Conservation (phyloP, 305 asterid genomes). For the Withania somnifera region DNA sequence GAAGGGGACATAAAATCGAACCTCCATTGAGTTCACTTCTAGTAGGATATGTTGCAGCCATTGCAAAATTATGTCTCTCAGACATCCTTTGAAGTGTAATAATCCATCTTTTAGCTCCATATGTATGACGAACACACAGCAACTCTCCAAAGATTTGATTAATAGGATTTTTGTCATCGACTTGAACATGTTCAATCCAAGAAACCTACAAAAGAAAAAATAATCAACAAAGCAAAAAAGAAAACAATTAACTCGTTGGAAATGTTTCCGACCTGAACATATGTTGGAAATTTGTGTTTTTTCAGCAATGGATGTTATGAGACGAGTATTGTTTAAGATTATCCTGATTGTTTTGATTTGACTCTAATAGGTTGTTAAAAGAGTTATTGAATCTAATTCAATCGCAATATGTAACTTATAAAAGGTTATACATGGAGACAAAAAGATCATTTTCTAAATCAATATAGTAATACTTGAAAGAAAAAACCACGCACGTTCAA, state of each 20-base stretch:
- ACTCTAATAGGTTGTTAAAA: not conserved
- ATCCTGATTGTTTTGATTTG: not conserved
- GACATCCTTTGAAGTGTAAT: slow-evolving; percentile 47
- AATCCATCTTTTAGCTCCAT: slow-evolving; percentile 68
- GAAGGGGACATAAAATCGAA: not conserved
- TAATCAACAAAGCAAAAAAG: not conserved
- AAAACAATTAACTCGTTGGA: not conserved
- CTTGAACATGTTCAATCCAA: slow-evolving; percentile 81
- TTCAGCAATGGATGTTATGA: not conserved
- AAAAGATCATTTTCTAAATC: not conserved
- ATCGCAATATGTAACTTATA: not conserved
- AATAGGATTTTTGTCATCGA: slow-evolving; percentile 43
- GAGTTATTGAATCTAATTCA: not conserved
- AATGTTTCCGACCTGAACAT: not conserved
- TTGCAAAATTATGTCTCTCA: slow-evolving; percentile 43
- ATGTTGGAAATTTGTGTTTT: not conserved
- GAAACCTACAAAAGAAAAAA: slow-evolving; percentile 31
- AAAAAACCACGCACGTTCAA: too few species aligned
- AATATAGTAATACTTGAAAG: too few species aligned
- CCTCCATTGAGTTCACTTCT: slow-evolving; percentile 42
- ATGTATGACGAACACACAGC: slow-evolving; percentile 37
- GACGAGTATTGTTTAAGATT: not conserved
- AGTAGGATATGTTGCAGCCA: slow-evolving; percentile 15
- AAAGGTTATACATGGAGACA: not conserved
- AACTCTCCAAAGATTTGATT: slow-evolving; percentile 49